Percentiles rank a stretch among this genome's conserved stretches.
Evolutionary conservation across 306 rosid genomes (phyloP).

Genomic region (Aeschynomene evenia): DNA sequence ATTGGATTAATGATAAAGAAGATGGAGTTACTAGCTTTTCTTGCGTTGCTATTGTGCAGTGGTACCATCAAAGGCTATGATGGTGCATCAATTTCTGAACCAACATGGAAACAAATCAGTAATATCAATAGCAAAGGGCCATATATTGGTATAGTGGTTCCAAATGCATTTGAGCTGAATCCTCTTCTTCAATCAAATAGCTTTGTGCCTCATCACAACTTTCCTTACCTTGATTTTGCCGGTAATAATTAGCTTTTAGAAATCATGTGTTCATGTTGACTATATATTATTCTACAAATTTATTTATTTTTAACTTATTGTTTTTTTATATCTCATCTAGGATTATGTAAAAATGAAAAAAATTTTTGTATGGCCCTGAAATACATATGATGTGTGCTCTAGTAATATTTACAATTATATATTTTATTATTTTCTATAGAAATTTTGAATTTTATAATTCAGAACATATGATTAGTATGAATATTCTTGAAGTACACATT

Average conservation of each 20-base stretch:
- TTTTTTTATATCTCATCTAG: too few relatives aligned
- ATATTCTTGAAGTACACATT: too few relatives aligned
- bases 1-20: slow-evolving; percentile 30
- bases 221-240: slow-evolving; percentile 55
- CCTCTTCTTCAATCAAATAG: slow-evolving; percentile 71
- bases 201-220: slow-evolving; percentile 40
- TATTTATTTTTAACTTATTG: not conserved
- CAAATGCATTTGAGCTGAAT: slow-evolving; percentile 64
- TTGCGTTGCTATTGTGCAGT: slow-evolving; percentile 37
- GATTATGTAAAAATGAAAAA: too few relatives aligned
- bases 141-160: slow-evolving; percentile 71
- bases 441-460: too few relatives aligned
- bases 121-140: slow-evolving; percentile 54
- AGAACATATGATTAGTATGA: too few relatives aligned
- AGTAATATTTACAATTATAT: too few relatives aligned
- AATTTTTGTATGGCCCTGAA: too few relatives aligned
- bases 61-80: slow-evolving; percentile 37
- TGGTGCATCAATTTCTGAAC: slow-evolving; percentile 30
- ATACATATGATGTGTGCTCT: too few relatives aligned
- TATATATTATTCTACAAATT: not conserved
- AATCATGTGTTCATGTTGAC: not conserved
- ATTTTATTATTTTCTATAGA: too few relatives aligned
- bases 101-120: slow-evolving; percentile 37
- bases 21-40: slow-evolving; percentile 25
- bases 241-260: slow-evolving; percentile 49